phyloP scores from a whole-genome alignment of 768 basidiomycete genomes.

The Hypholoma fasciculare region DNA sequence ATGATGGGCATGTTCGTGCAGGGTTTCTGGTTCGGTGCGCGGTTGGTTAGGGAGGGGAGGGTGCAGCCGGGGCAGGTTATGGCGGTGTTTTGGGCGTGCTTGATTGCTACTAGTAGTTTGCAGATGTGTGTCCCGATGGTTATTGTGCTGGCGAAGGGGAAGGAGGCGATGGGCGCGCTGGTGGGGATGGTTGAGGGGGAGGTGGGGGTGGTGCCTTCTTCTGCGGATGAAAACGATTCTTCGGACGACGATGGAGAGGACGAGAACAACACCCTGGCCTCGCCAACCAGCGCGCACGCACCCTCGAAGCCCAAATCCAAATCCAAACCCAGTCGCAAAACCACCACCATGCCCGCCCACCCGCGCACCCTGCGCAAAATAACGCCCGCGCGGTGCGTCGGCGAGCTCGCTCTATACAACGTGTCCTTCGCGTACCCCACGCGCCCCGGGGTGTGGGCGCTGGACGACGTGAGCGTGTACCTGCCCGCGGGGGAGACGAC shows the following conservation, averaged over 20 bases:
- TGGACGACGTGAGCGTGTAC: constrained; percentile 65
- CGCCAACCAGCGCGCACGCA: too few species aligned
- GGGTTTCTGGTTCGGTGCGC: constrained; percentile 94
- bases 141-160: constrained; percentile 78
- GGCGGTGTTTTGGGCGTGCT: constrained; percentile 98
- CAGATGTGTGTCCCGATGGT: constrained; percentile 86
- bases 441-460: constrained; percentile 65
- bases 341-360: constrained; percentile 38
- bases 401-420: constrained; percentile 73
- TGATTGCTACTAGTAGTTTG: constrained; percentile 85
- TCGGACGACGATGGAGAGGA: too few species aligned
- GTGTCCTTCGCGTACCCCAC: constrained; percentile 87
- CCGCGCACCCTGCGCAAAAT: constrained; percentile 60
- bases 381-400: constrained; percentile 59
- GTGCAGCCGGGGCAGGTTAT: constrained; percentile 78
- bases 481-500: constrained; percentile 80
- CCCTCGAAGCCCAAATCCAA: constrained; percentile 7
- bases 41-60: constrained; percentile 79
- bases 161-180: constrained; percentile 73
- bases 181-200: constrained; percentile 46
- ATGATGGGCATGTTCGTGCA: constrained; percentile 94
- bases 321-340: constrained; percentile 18
- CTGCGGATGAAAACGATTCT: too few species aligned
- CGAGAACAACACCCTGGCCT: too few species aligned
- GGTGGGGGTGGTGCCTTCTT: too few species aligned